A percentile compares a stretch with the other conserved stretches of the same genome.
Evolutionary conservation across 2,329 filamentous ascomycete species (phyloP).

Genomic region (Phyllosticta capitalensis): DNA sequence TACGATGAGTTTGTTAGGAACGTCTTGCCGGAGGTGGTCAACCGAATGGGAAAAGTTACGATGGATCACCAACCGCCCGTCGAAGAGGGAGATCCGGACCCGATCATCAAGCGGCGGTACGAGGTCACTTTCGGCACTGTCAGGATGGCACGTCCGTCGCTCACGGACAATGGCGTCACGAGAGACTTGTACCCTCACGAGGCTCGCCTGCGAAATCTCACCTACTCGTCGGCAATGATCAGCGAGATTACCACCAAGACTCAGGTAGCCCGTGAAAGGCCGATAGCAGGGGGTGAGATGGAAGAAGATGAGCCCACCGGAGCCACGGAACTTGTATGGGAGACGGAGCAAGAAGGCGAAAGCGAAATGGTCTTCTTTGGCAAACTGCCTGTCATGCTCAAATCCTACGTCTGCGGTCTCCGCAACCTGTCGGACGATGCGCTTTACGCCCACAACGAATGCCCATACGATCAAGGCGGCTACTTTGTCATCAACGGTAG

Average conservation of each 20-base stretch:
- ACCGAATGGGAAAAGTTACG: conserved; percentile 84
- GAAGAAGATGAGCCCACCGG: conserved; percentile 37
- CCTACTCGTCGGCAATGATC: conserved; percentile 87
- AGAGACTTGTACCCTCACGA: conserved; percentile 86
- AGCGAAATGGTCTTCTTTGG: conserved; percentile 75
- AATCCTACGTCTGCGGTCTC: conserved; percentile 89
- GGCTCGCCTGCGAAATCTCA: conserved; percentile 88
- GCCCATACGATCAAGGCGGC: conserved; percentile 93
- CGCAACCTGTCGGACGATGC: conserved; percentile 75
- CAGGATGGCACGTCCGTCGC: conserved; percentile 78
- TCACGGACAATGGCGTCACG: conserved; percentile 83
- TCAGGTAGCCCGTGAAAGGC: conserved; percentile 69
- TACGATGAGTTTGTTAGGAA: conserved; percentile 95
- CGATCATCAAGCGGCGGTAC: conserved; percentile 80
- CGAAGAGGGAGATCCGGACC: conserved; percentile 59
- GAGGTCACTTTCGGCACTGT: conserved; percentile 91
- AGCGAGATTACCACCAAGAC: conserved; percentile 80
- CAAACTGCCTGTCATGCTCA: conserved; percentile 95
- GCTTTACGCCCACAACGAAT: conserved; percentile 88
- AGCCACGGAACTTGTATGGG: conserved; percentile 34
- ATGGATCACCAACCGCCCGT: conserved; percentile 85
- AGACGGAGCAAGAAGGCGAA: conserved; percentile 38
- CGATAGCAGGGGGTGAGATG: conserved; percentile 56
- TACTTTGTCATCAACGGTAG: conserved; percentile 99
- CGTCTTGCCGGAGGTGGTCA: conserved; percentile 88